These are phyloP conservation scores for Heterococcus sp. DNA, from an alignment of 108 stramenopile genomes.

Conservation along the genomic window DNA sequence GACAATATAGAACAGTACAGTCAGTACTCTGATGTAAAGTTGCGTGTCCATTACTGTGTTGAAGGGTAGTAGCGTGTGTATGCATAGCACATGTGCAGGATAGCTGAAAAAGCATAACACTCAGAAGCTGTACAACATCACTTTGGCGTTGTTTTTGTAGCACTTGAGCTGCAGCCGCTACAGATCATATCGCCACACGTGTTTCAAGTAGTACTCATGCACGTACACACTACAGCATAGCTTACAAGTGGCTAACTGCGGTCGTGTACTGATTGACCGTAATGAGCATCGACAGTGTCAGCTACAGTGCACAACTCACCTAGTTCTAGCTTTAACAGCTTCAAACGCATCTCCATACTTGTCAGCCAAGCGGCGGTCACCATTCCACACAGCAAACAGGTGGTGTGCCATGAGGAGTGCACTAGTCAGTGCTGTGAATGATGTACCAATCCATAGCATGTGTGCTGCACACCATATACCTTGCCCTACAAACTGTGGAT, in stretches of 20 bases:
- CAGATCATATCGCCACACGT: background rate
- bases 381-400: constrained; percentile 84
- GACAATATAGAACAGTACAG: too few species aligned
- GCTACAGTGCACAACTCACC: background rate
- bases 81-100: too few species aligned
- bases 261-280: background rate
- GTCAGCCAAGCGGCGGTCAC: constrained; percentile 75
- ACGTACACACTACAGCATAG: background rate
- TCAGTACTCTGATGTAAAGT: too few species aligned
- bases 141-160: background rate
- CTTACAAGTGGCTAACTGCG: background rate
- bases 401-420: constrained; percentile 83
- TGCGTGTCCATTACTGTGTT: too few species aligned
- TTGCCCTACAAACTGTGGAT: constrained; percentile 91
- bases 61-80: too few species aligned
- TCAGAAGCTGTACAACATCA: background rate
- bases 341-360: constrained; percentile 76
- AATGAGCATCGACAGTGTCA: background rate
- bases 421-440: constrained; percentile 73
- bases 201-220: background rate
- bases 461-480: constrained; percentile 87
- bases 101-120: too few species aligned
- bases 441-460: constrained; percentile 74
- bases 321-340: constrained; percentile 71
- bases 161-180: background rate